A percentile compares a stretch with the other conserved stretches of the same genome.
Conservation (phyloP, 495 filamentous ascomycete genomes). For the Viridothelium virens region DNA sequence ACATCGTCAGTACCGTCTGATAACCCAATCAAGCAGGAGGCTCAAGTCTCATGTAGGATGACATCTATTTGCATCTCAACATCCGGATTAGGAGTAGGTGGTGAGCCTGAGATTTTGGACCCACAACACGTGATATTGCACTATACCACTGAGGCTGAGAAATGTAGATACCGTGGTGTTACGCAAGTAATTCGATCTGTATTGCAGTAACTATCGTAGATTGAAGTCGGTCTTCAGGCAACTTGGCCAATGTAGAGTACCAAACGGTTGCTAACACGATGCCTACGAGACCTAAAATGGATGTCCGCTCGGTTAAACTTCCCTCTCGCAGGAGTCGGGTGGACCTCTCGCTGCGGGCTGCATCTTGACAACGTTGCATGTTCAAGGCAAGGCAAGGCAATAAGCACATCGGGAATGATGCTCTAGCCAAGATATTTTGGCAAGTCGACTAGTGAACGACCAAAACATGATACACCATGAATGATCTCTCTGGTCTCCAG, state of each 20-base stretch:
- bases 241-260: too few species aligned
- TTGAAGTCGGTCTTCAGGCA: too few species aligned
- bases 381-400: not conserved
- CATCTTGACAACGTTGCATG: slow-evolving; percentile 1
- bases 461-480: not conserved
- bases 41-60: not conserved
- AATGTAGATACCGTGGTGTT: too few species aligned
- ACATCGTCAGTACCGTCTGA: too few species aligned
- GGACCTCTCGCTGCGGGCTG: too few species aligned
- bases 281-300: too few species aligned
- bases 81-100: not conserved
- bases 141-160: too few species aligned
- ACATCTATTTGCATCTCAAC: not conserved
- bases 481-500: slow-evolving; percentile 4
- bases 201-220: too few species aligned
- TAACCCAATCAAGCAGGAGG: not conserved
- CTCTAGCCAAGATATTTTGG: not conserved
- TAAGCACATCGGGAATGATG: not conserved
- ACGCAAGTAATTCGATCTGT: too few species aligned
- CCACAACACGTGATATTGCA: too few species aligned
- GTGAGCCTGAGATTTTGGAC: too few species aligned
- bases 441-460: not conserved
- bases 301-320: slow-evolving; percentile 1
- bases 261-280: too few species aligned
- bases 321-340: not conserved